Evolutionary conservation across 805 yeast species (phyloP), one percentile per base, ranked within the genome.

Genomic region (Priceomyces haplophilus): DNA sequence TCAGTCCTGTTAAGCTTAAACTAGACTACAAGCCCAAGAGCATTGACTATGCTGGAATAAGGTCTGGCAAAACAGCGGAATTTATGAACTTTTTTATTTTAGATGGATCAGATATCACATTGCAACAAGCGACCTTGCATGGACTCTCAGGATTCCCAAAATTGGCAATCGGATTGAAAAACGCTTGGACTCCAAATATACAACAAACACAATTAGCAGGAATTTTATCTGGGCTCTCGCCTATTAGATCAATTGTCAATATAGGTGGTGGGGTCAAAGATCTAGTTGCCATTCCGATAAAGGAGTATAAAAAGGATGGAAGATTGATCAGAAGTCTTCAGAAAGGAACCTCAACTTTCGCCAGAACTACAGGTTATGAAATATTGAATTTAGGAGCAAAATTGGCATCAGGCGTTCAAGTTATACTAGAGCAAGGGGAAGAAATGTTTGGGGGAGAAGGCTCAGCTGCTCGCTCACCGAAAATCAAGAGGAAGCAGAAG

Each of bases 11-110:
- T 2, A 74, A 72, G 37, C 58, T 93, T 16, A 81, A 81, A 47
- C 67, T 93, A 32, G 98, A 93, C 61, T 93, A 93, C 60, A 89
- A 88, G 58, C 98, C 99, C 0, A 89, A 89, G 58, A 85, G 81
- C 50, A 74, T 91, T 21, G 95, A 91, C 59, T 87, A 85, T 56
- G 78, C 81, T 2, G 97, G 96, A 0, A 74, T 90, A 23, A 72
- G 87, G 44, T 84, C 96, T 0, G 98, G 98, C 0, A 88, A 84
- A 47, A 78, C 88, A 0, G 82, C 85, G 2, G 97, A 91, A 58
- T 76, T 93, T 40, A 81, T 88, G 77, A 93, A 93, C 58, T 79
- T 93, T 48, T 90, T 93, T 62, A 83, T 84, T 6, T 71, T 93
- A 30, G 97, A 91, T 55, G 97, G 89, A 31, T 85, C 97, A 0